These are phyloP conservation scores for Epichloe bromicola DNA, from an alignment of 2,329 filamentous ascomycete species.

Conservation along the genomic window DNA sequence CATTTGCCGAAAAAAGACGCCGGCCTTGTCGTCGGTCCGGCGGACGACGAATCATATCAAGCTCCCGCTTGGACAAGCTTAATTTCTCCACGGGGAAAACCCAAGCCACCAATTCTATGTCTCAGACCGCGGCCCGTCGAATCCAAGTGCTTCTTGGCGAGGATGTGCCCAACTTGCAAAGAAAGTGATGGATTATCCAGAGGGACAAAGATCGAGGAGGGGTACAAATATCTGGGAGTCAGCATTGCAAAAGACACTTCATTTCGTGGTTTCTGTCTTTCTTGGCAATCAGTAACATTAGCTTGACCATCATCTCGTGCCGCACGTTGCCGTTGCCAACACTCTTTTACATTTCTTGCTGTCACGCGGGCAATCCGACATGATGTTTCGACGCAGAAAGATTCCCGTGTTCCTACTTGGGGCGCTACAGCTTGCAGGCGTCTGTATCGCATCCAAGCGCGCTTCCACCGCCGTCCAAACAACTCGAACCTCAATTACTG, in stretches of 20 bases:
- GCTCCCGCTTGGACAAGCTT: neutral
- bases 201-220: neutral
- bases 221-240: neutral
- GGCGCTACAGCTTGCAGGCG: slow-evolving; percentile 1
- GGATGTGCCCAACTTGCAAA: neutral
- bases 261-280: neutral
- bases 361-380: neutral
- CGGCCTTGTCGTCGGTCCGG: slow-evolving; percentile 4
- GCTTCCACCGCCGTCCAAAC: neutral
- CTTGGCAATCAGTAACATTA: neutral
- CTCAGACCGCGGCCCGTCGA: too few relatives aligned
- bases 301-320: neutral
- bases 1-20: neutral
- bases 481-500: neutral
- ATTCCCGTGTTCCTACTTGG: neutral
- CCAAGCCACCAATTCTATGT: neutral
- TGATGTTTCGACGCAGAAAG: neutral
- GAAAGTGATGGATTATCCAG: neutral
- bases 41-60: slow-evolving; percentile 3
- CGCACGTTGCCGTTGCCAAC: neutral
- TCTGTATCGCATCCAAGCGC: neutral
- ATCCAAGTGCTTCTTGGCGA: neutral
- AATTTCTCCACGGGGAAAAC: neutral
- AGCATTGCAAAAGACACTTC: too few relatives aligned
- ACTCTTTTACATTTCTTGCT: neutral